phyloP scores from a whole-genome alignment of 805 yeast species.

The Wickerhamomyces silvicola region DNA sequence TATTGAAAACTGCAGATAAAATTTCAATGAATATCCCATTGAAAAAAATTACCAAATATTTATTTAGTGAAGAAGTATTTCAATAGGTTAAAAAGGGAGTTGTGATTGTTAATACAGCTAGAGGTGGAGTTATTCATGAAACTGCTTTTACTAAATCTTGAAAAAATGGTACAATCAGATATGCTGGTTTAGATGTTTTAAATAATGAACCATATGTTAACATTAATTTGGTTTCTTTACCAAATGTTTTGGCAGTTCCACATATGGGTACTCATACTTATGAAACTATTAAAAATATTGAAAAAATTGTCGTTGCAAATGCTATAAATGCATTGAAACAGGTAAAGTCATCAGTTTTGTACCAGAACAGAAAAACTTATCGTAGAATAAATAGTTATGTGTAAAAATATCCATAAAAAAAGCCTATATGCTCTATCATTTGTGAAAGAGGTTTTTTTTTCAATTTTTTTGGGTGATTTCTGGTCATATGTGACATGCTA shows the following conservation, averaged over 20 bases:
- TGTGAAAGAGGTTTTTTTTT: no score
- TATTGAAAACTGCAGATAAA: slow-evolving; percentile 58
- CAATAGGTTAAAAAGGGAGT: slow-evolving; percentile 73
- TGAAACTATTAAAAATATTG: slow-evolving; percentile 78
- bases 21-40: slow-evolving; percentile 74
- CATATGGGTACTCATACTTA: slow-evolving; percentile 82
- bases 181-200: slow-evolving; percentile 72
- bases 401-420: no score
- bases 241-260: slow-evolving; percentile 73
- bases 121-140: slow-evolving; percentile 82
- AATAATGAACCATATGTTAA: slow-evolving; percentile 71
- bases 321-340: slow-evolving; percentile 48
- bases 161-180: slow-evolving; percentile 55
- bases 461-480: no score
- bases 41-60: slow-evolving; percentile 63
- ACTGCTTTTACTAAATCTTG: slow-evolving; percentile 47
- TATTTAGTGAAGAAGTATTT: slow-evolving; percentile 54
- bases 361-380: slow-evolving; percentile 58
- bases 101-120: slow-evolving; percentile 72
- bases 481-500: no score
- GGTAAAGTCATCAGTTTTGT: slow-evolving; percentile 72
- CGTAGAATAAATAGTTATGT: no score
- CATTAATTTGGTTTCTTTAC: slow-evolving; percentile 51
- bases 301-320: slow-evolving; percentile 67
- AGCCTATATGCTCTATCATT: no score